Conservation (phyloP, 2,329 filamentous ascomycete genomes). For the Trichoderma gracile region DNA sequence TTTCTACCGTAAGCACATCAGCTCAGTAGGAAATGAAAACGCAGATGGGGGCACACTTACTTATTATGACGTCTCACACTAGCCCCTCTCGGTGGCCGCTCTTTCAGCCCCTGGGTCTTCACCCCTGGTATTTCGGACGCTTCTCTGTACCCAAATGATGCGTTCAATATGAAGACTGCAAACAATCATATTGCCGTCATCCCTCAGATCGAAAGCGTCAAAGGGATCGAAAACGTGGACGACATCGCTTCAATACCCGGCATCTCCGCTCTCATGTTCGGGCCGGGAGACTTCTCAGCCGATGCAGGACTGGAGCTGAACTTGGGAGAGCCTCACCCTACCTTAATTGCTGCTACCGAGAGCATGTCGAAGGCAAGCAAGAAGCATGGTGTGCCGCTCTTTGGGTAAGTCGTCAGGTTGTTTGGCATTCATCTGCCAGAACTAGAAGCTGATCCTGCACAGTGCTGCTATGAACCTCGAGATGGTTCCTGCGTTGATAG, state of each 20-base stretch:
- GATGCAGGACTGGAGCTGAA: constrained; percentile 2
- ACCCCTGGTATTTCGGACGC: constrained; percentile 21
- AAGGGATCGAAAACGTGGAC: constrained; percentile 8
- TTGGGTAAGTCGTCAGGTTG: background rate
- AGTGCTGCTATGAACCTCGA: constrained; percentile 6
- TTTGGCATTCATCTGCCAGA: too few relatives aligned
- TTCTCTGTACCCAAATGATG: constrained; percentile 14
- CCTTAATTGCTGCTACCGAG: background rate
- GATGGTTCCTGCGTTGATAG: constrained; percentile 6
- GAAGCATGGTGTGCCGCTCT: background rate
- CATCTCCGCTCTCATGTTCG: constrained; percentile 18
- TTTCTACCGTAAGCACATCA: constrained; percentile 3
- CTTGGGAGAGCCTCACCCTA: constrained; percentile 9
- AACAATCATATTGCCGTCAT: constrained; percentile 10
- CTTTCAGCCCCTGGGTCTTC: constrained; percentile 21
- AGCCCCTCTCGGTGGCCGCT: constrained; percentile 15
- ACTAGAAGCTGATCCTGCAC: background rate
- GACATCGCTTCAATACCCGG: constrained; percentile 17
- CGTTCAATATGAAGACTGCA: constrained; percentile 16
- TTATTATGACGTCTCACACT: background rate
- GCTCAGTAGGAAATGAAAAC: too few relatives aligned
- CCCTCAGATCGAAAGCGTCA: constrained; percentile 14
- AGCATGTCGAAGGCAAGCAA: constrained; percentile 14
- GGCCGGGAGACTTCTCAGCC: constrained; percentile 14
- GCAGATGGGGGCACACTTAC: background rate